Evolutionary conservation across 495 filamentous ascomycete species (phyloP).

Genomic region (Hypomontagnella monticulosa): DNA sequence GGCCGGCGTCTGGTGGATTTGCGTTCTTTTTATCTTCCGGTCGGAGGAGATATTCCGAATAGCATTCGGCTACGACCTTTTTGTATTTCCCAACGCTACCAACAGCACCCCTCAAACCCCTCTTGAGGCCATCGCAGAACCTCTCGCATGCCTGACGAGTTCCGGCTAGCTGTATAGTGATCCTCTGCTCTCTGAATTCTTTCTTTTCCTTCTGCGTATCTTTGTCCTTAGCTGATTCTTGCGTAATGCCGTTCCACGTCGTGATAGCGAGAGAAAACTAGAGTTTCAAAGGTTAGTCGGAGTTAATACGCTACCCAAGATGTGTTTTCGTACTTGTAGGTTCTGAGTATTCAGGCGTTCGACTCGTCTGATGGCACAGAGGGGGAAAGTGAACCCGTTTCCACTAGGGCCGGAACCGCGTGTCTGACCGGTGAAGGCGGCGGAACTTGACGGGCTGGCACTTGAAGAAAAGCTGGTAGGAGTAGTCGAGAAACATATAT

Average conservation of each 20-base stretch:
- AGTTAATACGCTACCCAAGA: neutral
- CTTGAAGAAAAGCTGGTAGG: conserved; percentile 85
- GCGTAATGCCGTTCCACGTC: conserved; percentile 86
- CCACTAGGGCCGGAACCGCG: conserved; percentile 92
- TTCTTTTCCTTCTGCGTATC: conserved; percentile 59
- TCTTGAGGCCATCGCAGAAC: conserved; percentile 95
- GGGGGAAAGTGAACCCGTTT: conserved; percentile 95
- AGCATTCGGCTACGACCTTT: conserved; percentile 80
- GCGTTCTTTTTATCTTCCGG: conserved; percentile 65
- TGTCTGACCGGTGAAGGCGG: conserved; percentile 84
- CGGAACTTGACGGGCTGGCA: conserved; percentile 77
- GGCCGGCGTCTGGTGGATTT: conserved; percentile 83
- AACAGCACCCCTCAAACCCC: conserved; percentile 82
- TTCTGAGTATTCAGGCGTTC: conserved; percentile 91
- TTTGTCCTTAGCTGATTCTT: conserved; percentile 58
- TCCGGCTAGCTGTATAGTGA: conserved; percentile 89
- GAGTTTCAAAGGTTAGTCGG: conserved; percentile 11
- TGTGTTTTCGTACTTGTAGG: conserved; percentile 62
- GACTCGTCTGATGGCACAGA: conserved; percentile 89
- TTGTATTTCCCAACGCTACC: conserved; percentile 86
- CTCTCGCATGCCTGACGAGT: conserved; percentile 88
- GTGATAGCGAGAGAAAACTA: conserved; percentile 92
- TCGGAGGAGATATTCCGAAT: conserved; percentile 89
- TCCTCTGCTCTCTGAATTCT: conserved; percentile 72
- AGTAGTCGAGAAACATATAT: conserved; percentile 94